phyloP scores from a whole-genome alignment of 129 eudicot species.

The Smallanthus sonchifolius region DNA sequence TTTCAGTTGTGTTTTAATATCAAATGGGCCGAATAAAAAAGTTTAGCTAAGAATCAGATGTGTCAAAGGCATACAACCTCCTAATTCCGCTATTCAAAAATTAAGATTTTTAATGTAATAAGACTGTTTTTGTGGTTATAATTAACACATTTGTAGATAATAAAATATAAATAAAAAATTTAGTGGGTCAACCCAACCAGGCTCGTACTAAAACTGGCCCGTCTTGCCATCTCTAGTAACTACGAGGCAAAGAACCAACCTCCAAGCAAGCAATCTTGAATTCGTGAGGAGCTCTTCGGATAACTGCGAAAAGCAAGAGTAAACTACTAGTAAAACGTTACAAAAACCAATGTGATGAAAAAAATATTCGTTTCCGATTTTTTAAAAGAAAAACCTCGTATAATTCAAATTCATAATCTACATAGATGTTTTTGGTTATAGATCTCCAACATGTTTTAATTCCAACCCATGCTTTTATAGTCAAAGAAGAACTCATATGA shows the following conservation, averaged over 20 bases:
- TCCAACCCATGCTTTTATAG: background rate
- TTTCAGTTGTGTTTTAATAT: background rate
- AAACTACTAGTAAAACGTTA: background rate
- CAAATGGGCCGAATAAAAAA: background rate
- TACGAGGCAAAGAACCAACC: constrained; percentile 39
- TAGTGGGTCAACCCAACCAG: background rate
- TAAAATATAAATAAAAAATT: background rate
- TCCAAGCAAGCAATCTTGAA: constrained; percentile 89
- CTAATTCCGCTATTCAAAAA: background rate
- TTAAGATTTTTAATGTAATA: background rate
- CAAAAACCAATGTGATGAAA: background rate
- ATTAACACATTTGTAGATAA: background rate
- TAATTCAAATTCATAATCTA: background rate
- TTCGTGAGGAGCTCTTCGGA: constrained; percentile 97
- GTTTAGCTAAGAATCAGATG: background rate
- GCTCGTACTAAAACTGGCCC: background rate
- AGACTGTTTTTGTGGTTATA: background rate
- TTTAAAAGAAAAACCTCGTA: background rate
- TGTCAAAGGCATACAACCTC: background rate
- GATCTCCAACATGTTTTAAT: background rate
- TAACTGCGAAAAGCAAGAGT: constrained; percentile 51
- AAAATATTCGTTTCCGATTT: background rate
- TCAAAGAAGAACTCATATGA: constrained; percentile 11
- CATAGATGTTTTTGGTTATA: background rate
- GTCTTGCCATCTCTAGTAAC: background rate